Evolutionary conservation across 2,329 filamentous ascomycete genomes (phyloP).

Genomic region (Septoria linicola): DNA sequence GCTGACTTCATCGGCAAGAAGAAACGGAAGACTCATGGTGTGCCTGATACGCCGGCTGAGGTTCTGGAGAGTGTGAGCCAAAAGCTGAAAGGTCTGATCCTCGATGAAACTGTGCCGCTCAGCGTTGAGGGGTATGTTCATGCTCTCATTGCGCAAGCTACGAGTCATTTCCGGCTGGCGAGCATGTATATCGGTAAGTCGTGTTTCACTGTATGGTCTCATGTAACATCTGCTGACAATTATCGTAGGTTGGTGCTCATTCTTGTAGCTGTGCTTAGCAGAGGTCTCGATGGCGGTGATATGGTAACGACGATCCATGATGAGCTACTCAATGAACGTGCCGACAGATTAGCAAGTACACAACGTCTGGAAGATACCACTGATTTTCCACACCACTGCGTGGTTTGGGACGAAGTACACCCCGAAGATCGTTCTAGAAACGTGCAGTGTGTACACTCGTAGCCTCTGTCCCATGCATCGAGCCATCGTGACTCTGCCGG

Average conservation of each 20-base stretch:
- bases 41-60: constrained; percentile 69
- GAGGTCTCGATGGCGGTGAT: too few relatives aligned
- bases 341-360: too few relatives aligned
- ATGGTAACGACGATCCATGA: too few relatives aligned
- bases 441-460: too few relatives aligned
- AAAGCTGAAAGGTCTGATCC: constrained; percentile 81
- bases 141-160: constrained; percentile 84
- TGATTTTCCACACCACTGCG: too few relatives aligned
- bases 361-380: too few relatives aligned
- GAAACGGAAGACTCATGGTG: constrained; percentile 53
- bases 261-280: constrained; percentile 15
- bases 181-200: constrained; percentile 88
- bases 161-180: constrained; percentile 73
- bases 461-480: too few relatives aligned
- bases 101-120: constrained; percentile 85
- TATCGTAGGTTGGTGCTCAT: constrained; percentile 27
- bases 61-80: constrained; percentile 85
- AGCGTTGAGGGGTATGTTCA: constrained; percentile 98
- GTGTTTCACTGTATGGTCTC: neutral
- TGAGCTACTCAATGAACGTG: too few relatives aligned
- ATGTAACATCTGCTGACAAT: neutral
- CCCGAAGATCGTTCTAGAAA: too few relatives aligned
- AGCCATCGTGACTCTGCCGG: too few relatives aligned
- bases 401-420: too few relatives aligned
- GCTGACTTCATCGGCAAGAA: constrained; percentile 82